Base-by-base conservation (phyloP, 2,329 filamentous ascomycete species). In the Monosporascus sp. region DNA sequence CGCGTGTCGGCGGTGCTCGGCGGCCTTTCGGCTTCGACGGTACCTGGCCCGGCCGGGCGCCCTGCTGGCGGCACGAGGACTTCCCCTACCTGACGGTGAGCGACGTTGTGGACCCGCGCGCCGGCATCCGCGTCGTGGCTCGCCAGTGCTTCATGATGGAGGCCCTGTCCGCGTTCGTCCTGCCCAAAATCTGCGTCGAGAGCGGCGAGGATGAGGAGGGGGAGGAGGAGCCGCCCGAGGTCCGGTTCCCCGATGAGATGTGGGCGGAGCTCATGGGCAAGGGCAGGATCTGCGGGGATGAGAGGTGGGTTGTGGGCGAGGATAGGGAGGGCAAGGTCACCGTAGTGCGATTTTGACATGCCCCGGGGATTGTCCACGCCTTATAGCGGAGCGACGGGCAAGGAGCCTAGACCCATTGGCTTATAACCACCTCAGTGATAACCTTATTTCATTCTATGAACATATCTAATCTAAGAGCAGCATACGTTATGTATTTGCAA, bases 241-340 rank as follows among this genome's bases (percentile, higher is more conserved):
- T 71, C 3, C 68, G 72, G 49, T 75, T 81, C 47, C 58, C 61
- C 4, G 70, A 76, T 37, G 67, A 69, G 5, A 66, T 80, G 49
- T 79, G 78, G 70, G 62, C 64, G 20, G 71, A 79, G 61, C 63
- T 86, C 37, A 67, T 80, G 47, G 74, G 65, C 1, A 79, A 75
- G 60, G 82, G 80, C 1, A 73, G 73, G 55, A 79, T 87, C 17
- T 76, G 69, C 37, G 84, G 82, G 1, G 80, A 84, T 55, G 83
- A 86, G 65, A 68, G 80, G 52, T 86, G 82, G 75, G 51, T 86
- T n/a, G 66, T 86, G 11, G 83, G 84, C 0, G 79, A 86, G 68
- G 82, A 82, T 61, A 57, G 59, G 1, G 63, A 71, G 8, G 73
- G 78, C 35, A 72, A 75, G 55, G 64, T 86, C 46, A 79, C 80